phyloP scores from a whole-genome alignment of 371 early-diverging fungal genomes.

The Smittium culicis region DNA sequence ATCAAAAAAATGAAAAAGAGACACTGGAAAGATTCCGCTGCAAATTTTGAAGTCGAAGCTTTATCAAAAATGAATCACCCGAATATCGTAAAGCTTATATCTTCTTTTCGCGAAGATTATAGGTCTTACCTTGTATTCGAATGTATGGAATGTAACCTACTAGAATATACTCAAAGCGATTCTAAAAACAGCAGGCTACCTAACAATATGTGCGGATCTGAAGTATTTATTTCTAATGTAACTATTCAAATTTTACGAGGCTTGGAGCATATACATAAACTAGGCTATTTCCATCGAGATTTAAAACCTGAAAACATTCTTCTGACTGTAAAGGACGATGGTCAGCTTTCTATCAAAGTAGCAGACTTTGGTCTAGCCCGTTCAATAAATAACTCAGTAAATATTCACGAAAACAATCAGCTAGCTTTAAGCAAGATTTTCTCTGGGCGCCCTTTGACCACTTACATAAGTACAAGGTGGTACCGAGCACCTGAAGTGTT shows the following conservation, averaged over 20 bases:
- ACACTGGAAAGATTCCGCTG: slow-evolving; percentile 53
- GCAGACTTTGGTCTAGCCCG: slow-evolving; percentile 90
- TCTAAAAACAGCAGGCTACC: slow-evolving; percentile 41
- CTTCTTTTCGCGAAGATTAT: slow-evolving; percentile 67
- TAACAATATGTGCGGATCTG: slow-evolving; percentile 40
- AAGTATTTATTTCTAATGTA: slow-evolving; percentile 41
- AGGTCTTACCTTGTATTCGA: slow-evolving; percentile 84
- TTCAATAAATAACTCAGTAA: slow-evolving; percentile 59
- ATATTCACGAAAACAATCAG: slow-evolving; percentile 41
- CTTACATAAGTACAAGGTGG: slow-evolving; percentile 94
- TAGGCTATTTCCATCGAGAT: slow-evolving; percentile 87
- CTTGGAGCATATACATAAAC: slow-evolving; percentile 70
- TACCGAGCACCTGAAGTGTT: slow-evolving; percentile 97
- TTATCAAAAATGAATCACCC: slow-evolving; percentile 72
- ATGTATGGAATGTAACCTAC: slow-evolving; percentile 77
- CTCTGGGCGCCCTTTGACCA: slow-evolving; percentile 63
- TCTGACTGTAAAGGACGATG: slow-evolving; percentile 25
- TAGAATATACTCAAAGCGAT: slow-evolving; percentile 54
- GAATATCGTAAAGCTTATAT: slow-evolving; percentile 70
- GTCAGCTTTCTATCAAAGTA: slow-evolving; percentile 53
- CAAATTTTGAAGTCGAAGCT: slow-evolving; percentile 56
- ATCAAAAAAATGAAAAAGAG: slow-evolving; percentile 86
- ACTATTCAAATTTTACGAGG: slow-evolving; percentile 71
- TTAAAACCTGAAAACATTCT: slow-evolving; percentile 83
- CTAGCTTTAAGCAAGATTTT: background rate